Conservation (phyloP, 345 rosid species). For the Eutrema heterophyllum region DNA sequence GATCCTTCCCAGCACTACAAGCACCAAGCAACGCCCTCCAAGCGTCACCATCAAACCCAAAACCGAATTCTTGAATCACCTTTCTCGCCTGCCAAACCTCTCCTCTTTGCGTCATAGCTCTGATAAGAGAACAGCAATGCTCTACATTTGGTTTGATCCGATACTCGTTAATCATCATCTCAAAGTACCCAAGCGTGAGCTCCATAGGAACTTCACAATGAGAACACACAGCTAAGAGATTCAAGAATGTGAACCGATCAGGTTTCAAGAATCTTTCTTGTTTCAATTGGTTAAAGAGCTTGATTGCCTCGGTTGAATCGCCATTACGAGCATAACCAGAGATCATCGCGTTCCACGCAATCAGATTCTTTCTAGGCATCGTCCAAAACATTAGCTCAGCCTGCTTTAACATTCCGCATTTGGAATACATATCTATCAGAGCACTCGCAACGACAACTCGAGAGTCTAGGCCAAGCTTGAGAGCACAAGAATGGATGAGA, state of each 20-base stretch:
- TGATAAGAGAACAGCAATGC: constrained; percentile 69
- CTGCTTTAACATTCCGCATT: constrained; percentile 54
- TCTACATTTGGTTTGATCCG: constrained; percentile 52
- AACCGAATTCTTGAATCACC: constrained; percentile 45
- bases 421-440: constrained; percentile 73
- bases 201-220: constrained; percentile 39
- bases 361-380: constrained; percentile 47
- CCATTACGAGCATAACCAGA: constrained; percentile 75
- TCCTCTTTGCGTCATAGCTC: constrained; percentile 58
- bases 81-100: constrained; percentile 37
- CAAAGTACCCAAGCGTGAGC: constrained; percentile 38
- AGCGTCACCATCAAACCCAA: constrained; percentile 38
- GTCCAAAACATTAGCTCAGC: constrained; percentile 51
- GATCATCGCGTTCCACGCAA: constrained; percentile 79
- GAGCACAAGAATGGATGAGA: constrained; percentile 50
- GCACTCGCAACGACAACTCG: constrained; percentile 65
- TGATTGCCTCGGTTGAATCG: constrained; percentile 37
- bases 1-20: constrained; percentile 44
- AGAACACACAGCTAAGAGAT: constrained; percentile 60
- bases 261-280: constrained; percentile 42
- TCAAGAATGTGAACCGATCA: constrained; percentile 67
- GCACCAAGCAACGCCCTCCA: constrained; percentile 80
- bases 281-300: constrained; percentile 46
- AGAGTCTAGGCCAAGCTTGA: constrained; percentile 35
- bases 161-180: constrained; percentile 59